Evolutionary conservation across 306 rosid genomes (phyloP).

Genomic region (Cyamopsis tetragonoloba): DNA sequence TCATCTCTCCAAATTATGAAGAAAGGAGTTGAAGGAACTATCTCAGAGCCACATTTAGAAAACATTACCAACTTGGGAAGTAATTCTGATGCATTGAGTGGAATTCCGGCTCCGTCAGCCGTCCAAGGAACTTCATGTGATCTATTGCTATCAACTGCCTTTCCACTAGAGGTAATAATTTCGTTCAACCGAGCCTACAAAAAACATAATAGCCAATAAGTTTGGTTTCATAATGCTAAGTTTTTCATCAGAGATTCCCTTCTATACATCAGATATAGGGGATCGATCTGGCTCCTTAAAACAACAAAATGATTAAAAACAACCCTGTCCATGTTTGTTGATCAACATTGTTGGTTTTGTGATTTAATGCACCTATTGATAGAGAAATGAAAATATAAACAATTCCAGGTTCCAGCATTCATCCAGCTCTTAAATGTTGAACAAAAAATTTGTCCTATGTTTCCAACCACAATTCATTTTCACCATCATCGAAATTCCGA

Average conservation of each 20-base stretch:
- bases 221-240: not conserved
- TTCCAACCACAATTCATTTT: slow-evolving; percentile 20
- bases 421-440: slow-evolving; percentile 22
- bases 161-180: slow-evolving; percentile 54
- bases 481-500: not conserved
- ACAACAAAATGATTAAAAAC: not conserved
- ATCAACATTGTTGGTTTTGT: not conserved
- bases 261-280: not conserved
- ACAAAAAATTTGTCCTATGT: slow-evolving; percentile 8
- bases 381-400: slow-evolving; percentile 3
- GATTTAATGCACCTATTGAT: slow-evolving; percentile 12
- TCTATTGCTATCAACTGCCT: slow-evolving; percentile 39
- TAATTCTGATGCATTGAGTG: slow-evolving; percentile 75
- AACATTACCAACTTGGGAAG: slow-evolving; percentile 76
- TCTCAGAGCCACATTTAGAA: not conserved
- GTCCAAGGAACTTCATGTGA: slow-evolving; percentile 67
- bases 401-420: not conserved
- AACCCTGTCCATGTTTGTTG: not conserved
- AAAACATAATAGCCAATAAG: not conserved
- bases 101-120: slow-evolving; percentile 87
- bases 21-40: slow-evolving; percentile 15
- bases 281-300: not conserved
- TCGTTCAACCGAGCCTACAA: slow-evolving; percentile 79
- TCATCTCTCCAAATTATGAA: not conserved
- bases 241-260: not conserved